phyloP scores from a whole-genome alignment of 768 basidiomycete genomes.

The Boletus eberwhitei region DNA sequence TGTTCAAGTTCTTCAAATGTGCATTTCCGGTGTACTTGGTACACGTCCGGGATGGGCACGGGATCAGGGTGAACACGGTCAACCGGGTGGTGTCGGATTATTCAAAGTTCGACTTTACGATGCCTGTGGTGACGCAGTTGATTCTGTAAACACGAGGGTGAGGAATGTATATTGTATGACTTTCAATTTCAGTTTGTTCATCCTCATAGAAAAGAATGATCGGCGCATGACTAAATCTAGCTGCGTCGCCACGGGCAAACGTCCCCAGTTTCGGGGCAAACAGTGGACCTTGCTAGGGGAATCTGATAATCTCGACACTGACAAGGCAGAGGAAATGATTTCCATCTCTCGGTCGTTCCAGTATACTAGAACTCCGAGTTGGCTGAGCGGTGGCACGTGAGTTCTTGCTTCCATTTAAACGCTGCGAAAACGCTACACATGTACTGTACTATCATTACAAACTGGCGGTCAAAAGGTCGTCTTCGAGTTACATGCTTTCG shows the following conservation, averaged over 20 bases:
- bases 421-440: background rate
- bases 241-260: too few species aligned
- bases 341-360: too few species aligned
- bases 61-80: constrained; percentile 18
- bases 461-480: constrained; percentile 1
- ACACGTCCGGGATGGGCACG: constrained; percentile 7
- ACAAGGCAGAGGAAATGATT: too few species aligned
- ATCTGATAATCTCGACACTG: too few species aligned
- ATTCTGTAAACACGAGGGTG: constrained; percentile 6
- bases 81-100: constrained; percentile 12
- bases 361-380: too few species aligned
- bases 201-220: too few species aligned
- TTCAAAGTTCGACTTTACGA: constrained; percentile 14
- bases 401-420: too few species aligned
- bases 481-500: background rate
- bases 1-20: constrained; percentile 13
- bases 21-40: constrained; percentile 19
- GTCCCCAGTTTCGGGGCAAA: too few species aligned
- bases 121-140: constrained; percentile 15
- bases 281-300: too few species aligned
- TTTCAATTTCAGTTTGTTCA: background rate
- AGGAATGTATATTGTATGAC: background rate
- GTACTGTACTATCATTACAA: background rate
- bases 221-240: too few species aligned
- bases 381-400: too few species aligned